Base-by-base conservation (phyloP, 805 yeast genomes). In the Lachancea meyersii region DNA sequence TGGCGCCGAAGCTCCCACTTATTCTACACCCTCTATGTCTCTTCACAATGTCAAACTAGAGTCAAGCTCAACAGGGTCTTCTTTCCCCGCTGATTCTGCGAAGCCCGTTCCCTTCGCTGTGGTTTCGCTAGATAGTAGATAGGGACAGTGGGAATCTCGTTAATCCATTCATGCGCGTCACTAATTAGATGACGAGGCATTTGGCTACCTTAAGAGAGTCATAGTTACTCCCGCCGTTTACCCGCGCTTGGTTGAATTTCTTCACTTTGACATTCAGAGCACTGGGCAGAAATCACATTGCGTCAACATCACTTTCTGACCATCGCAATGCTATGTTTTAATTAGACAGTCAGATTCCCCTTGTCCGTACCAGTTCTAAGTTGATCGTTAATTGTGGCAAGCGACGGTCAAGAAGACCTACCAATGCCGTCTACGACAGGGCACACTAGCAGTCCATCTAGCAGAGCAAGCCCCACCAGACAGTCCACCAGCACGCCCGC, bases 221-320 rank as follows among this genome's bases (percentile, higher is more conserved):
- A 66, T 63, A 65, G 70, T 63, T 63, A 66, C 71, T 65, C 69
- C 70, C 69, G 68, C 68, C 68, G 68, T 63, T 65, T 65, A 65
- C 69, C 69, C 68, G 69, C 69, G 68, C 68, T 63, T 64, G 65
- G 68, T 64, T 63, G 67, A 64, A 62, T 62, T 60, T 61, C 65
- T 63, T 60, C 67, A 63, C 68, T 62, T 64, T 61, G 65, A 64
- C 67, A 64, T 62, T 64, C 55, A 51, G 55, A 51, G 55, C 55
- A 51, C 55, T 65, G 70, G 70, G 68, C 67, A 64, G 68, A 65
- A 64, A 63, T 65, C 69, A 65, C 68, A 65, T 64, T 64, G 69
- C 62, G 69, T 64, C 68, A 65, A 64, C 66, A 63, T 63, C 68
- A 63, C 64, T 63, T 65, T 64, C 64, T 61, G 68, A 63, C 67